phyloP scores from a whole-genome alignment of 2,329 filamentous ascomycete genomes.

The Diplodia mutila region DNA sequence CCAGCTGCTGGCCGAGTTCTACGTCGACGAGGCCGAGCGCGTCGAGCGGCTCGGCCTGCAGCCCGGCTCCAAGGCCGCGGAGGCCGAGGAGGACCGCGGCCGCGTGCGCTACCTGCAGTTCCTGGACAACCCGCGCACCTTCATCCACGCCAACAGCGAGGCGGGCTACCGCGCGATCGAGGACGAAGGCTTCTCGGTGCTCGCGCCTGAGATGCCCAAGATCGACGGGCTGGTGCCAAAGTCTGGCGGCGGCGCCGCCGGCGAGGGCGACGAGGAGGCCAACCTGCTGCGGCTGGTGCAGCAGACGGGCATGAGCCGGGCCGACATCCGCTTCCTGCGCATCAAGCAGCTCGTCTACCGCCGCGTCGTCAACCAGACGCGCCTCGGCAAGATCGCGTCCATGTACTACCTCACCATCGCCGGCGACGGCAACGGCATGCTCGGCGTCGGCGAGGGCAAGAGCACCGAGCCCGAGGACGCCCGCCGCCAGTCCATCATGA shows the following conservation, averaged over 20 bases:
- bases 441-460: conserved; percentile 92
- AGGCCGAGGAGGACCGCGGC: conserved; percentile 51
- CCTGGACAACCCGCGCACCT: conserved; percentile 50
- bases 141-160: conserved; percentile 54
- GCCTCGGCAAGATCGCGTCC: conserved; percentile 88
- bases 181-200: conserved; percentile 48
- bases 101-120: conserved; percentile 45
- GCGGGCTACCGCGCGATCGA: conserved; percentile 54
- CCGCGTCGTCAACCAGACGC: conserved; percentile 86
- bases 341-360: conserved; percentile 76
- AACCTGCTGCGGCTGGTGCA: conserved; percentile 58
- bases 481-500: conserved; percentile 71
- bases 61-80: conserved; percentile 17
- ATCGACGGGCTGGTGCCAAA: conserved; percentile 43
- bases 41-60: conserved; percentile 11
- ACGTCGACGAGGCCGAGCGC: conserved; percentile 12
- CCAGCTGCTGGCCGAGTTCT: conserved; percentile 14
- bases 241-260: conserved; percentile 33
- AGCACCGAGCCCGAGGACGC: conserved; percentile 73
- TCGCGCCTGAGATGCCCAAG: conserved; percentile 58
- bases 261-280: conserved; percentile 43
- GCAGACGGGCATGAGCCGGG: conserved; percentile 58
- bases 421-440: conserved; percentile 81
- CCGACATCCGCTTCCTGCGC: conserved; percentile 57
- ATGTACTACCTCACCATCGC: conserved; percentile 77